Base-by-base conservation (phyloP, 352 stramenopile species). In the Elongisporangium undulatum region DNA sequence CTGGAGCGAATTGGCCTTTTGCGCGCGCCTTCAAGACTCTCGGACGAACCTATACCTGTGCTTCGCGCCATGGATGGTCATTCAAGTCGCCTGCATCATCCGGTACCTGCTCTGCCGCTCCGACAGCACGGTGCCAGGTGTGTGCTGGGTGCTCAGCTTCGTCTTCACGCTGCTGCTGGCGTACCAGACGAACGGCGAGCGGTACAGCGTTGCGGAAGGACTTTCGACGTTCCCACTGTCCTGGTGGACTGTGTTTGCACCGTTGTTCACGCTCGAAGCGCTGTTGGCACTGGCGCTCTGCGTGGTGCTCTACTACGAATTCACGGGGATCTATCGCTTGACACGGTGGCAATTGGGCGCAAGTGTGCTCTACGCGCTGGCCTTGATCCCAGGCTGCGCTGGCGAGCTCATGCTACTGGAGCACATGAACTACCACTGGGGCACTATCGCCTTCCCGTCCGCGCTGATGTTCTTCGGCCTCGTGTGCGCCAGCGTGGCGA, bases 1-100 rank as follows among this genome's bases (percentile, higher is more conserved):
- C 10, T 94, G 82, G 85, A 91, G 82, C 59, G 79, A 94, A 57
- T 51, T 94, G 53, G 85, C 85, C 17, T 94, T 94, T 53, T 94
- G 85, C 51, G 82, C 82, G 24, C 80, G 82, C 45, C 61, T 94
- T 19, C 67, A 85, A 56, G 67, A 90, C 53, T 55, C 68, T 2
- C 66, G 66, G n/a, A 87, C 80, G 1, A 89, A 78, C 51, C 61
- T 92, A 15, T 94, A 94, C 59, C 71, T 92, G 49, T 90, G 82
- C 57, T 94, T 85, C 62, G 80, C 81, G 34, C 85, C 85, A 45
- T 61, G 92, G 17, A 80, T 94, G 74, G 73, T 90, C 26, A 92
- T 94, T 55, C 82, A 94, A 64, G 74, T 88, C 50, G 81, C 80
- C 12, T 92, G 90, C 64, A 74, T 94, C 20, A 74, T 92, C 10